Conservation (phyloP, 2,329 filamentous ascomycete genomes). For the Fusarium sp. region DNA sequence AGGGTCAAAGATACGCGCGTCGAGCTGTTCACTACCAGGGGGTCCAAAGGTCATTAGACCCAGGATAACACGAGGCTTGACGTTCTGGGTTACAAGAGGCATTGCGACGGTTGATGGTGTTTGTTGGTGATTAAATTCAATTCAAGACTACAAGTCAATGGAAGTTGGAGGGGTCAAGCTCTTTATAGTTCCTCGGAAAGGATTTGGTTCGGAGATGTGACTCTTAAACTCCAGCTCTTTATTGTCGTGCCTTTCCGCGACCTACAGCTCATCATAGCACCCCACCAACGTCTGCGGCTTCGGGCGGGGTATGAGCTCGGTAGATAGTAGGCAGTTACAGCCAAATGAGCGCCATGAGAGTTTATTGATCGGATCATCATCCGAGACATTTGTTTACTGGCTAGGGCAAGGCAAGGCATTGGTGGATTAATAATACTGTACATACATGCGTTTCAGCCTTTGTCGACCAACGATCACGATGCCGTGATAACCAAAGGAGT, state of each 20-base stretch:
- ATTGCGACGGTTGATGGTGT: constrained; percentile 44
- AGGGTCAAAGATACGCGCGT: constrained; percentile 74
- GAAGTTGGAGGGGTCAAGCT: background rate
- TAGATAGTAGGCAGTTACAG: background rate
- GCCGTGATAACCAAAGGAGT: background rate
- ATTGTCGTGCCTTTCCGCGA: constrained; percentile 11
- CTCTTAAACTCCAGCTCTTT: constrained; percentile 33
- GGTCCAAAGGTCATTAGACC: constrained; percentile 88
- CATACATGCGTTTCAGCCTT: background rate
- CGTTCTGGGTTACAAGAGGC: constrained; percentile 54
- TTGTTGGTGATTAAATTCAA: background rate
- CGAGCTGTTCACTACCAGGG: constrained; percentile 57
- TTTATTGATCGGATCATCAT: background rate
- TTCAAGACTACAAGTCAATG: background rate
- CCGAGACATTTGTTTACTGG: background rate
- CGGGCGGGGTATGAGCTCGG: constrained; percentile 22
- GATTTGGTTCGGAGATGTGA: constrained; percentile 24
- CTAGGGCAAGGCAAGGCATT: background rate
- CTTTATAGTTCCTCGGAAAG: constrained; percentile 11
- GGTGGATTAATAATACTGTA: background rate
- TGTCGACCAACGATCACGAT: background rate
- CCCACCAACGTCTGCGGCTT: constrained; percentile 21
- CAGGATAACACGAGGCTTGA: constrained; percentile 76
- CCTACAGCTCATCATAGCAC: constrained; percentile 3
- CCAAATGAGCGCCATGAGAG: background rate